Conservation (phyloP, 352 stramenopile species). For the Phytophthora citrophthora region DNA sequence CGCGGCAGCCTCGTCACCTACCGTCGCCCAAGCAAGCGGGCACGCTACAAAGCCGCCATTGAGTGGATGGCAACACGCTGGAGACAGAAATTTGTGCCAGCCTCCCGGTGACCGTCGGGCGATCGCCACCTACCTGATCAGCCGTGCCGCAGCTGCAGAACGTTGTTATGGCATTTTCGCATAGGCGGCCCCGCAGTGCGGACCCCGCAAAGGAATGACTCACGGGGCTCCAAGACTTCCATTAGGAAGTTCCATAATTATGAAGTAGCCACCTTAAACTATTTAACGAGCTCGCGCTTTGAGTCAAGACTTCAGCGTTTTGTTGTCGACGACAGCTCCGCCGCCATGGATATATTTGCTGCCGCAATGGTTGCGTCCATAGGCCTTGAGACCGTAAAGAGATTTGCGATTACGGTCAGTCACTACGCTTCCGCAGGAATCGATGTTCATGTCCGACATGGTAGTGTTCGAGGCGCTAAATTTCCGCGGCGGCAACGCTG, state of each 20-base stretch:
- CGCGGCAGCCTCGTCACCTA: slow-evolving; percentile 75
- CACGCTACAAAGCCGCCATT: slow-evolving; percentile 55
- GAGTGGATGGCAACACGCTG: slow-evolving; percentile 49
- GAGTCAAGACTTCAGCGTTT: neutral
- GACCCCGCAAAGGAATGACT: slow-evolving; percentile 1
- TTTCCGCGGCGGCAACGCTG: slow-evolving; percentile 1
- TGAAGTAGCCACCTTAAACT: slow-evolving; percentile 7
- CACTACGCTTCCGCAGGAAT: neutral
- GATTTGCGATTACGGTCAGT: slow-evolving; percentile 18
- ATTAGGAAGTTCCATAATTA: no score
- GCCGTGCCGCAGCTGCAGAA: neutral
- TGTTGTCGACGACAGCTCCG: neutral
- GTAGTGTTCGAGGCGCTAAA: neutral
- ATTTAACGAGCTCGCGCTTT: slow-evolving; percentile 3
- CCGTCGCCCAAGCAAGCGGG: slow-evolving; percentile 56
- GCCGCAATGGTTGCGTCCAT: neutral
- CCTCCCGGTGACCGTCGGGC: slow-evolving; percentile 14
- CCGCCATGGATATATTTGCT: no score
- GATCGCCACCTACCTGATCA: neutral
- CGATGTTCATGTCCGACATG: neutral
- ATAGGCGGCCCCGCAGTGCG: neutral
- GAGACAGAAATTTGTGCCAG: slow-evolving; percentile 36
- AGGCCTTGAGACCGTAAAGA: neutral
- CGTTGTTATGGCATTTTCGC: neutral
- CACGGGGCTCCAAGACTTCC: neutral